A percentile compares a stretch with the other conserved stretches of the same genome.
These are phyloP conservation scores for Aurinia saxatilis DNA, from an alignment of 345 rosid genomes.

Conservation along the genomic window DNA sequence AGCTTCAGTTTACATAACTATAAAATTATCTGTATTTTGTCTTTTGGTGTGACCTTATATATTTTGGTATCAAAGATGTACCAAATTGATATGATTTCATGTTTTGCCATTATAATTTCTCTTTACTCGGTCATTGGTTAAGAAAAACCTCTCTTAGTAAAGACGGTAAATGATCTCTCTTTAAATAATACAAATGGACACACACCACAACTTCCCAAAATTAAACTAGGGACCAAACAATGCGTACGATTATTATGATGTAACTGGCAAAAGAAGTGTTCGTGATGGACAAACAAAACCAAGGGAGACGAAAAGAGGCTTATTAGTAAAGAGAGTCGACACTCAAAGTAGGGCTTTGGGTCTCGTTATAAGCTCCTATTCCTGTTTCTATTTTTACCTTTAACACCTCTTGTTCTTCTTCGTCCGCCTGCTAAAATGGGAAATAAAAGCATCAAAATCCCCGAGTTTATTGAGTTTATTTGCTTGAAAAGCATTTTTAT, in stretches of 20 bases:
- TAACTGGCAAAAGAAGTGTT: not conserved
- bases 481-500: not conserved
- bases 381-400: constrained; percentile 45
- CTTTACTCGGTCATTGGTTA: no score
- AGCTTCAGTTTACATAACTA: no score
- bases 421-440: constrained; percentile 43
- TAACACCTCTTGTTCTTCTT: constrained; percentile 53
- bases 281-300: not conserved
- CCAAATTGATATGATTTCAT: no score
- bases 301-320: not conserved
- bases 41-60: no score
- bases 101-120: no score
- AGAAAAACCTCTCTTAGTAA: no score
- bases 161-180: no score
- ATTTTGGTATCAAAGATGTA: no score
- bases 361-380: constrained; percentile 55
- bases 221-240: not conserved
- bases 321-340: constrained; percentile 16
- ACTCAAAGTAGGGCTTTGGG: constrained; percentile 53
- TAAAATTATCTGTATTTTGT: no score
- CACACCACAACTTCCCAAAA: no score
- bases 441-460: not conserved
- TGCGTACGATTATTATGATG: not conserved
- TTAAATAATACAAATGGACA: no score
- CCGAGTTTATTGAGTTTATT: not conserved